Base-by-base conservation (phyloP, 2,329 filamentous ascomycete genomes). In the Paracorniculantispora psalliotae region DNA sequence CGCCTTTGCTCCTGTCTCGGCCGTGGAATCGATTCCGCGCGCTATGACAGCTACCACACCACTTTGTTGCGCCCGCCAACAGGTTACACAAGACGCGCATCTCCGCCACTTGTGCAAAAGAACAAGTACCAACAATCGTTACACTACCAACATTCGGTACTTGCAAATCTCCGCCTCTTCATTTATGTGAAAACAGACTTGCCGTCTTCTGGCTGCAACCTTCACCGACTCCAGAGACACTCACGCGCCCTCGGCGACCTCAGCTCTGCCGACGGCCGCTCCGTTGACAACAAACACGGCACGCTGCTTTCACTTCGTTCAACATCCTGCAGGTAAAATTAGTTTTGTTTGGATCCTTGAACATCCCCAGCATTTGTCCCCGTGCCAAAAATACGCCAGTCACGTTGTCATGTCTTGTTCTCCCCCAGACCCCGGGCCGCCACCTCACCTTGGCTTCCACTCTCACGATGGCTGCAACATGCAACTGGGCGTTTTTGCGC, bases 341-440 rank as follows among this genome's bases (percentile, higher is more conserved):
- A 47, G 35, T 35, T 5, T 13, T 25, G 12, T 19, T 47, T 26
- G 33, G 7, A 10, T 19, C 15, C 13, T 21, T 28, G 30, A 7
- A 13, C 26, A 30, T 43, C 51, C 51, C 51, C 51, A 54, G 41
- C 43, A 55, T 55, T 37, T 10, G 33, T n/a, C n/a, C n/a, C n/a
- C n/a, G 28, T 47, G 52, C 52, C 52, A 55, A 55, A 47, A 47
- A 55, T 55, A 55, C 19, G 28, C 41, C 17, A 41, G 30, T 55
- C 52, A 55, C 52, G 28, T 35, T 47, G 17, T 26, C 52, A 30
- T 33, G 41, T 30, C 33, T 37, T 33, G n/a, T 19, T 33, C 26
- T 44, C 51, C 15, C 48, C 33, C 37, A 26, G n/a, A 44, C 17
- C 52, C 41, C 37, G 37, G 50, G 10, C 50, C 30, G 52, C 19